Evolutionary conservation across 2,329 filamentous ascomycete species (phyloP), one percentile per base, ranked within the genome.

Genomic region (Colletotrichum sp.): DNA sequence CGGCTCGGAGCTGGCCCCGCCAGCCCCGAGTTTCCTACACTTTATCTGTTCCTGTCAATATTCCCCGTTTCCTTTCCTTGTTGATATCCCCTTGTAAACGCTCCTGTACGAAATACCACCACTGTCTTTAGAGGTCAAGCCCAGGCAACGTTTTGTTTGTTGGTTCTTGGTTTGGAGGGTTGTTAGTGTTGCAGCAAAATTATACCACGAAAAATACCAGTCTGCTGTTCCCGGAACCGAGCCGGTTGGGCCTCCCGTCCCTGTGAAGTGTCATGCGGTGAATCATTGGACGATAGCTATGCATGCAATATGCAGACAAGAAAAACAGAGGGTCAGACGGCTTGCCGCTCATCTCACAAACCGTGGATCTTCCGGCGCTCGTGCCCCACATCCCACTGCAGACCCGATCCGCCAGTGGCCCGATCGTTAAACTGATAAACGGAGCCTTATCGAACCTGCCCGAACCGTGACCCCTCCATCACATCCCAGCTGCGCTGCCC

Each of bases 381-480:
- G 62, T 39, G 64, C n/a, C 67, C 71, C 72, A 75, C 59, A 65
- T 34, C 24, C 30, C 16, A 44, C 16, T 44, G 36, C 36, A 44
- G 36, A 44, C 30, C 71, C 44, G 59, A 71, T 55, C 16, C 26
- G 34, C 13, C 10, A 15, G 8, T n/a, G 21, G 36, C 30, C 28
- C 39, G 30, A 59, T 34, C 39, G 26, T 15, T 15, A 12, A 15
- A 5, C n/a, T 71, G 68, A 75, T 75, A 75, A 72, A 26, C 67
- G 32, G 69, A 69, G 59, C 44, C 65, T 76, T 74, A 76, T 76
- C 73, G 73, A 76, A 73, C 44, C 32, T 36, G 64, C 26, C 70
- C 64, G 70, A 76, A 73, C 57, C 28, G 68, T 69, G 72, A 70
- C 74, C 70, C 71, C 74, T 76, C 74, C 74, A 76, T 76, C 64